These are phyloP conservation scores for Akanthomyces lecanii DNA, from an alignment of 2,329 filamentous ascomycete genomes.

Conservation along the genomic window DNA sequence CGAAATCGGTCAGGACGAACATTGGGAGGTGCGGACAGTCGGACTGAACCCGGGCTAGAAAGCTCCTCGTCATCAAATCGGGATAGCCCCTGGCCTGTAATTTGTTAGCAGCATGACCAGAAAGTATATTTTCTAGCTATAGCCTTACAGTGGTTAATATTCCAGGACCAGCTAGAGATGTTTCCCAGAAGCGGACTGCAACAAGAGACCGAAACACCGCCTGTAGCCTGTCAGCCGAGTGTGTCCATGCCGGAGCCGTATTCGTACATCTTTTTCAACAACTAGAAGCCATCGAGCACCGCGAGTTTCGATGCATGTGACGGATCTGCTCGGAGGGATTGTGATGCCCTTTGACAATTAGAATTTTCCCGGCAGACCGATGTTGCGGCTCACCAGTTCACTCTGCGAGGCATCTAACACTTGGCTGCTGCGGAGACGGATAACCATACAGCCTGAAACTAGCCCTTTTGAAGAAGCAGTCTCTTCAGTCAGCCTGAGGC, in stretches of 20 bases:
- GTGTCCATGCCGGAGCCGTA: not conserved
- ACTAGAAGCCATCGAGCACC: conserved; percentile 62
- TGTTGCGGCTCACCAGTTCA: conserved; percentile 25
- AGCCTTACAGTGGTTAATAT: conserved; percentile 61
- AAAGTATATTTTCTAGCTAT: not conserved
- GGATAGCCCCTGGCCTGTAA: conserved; percentile 75
- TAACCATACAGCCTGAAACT: conserved; percentile 53
- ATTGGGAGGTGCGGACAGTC: conserved; percentile 51
- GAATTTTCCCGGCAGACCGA: conserved; percentile 17
- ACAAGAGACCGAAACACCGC: conserved; percentile 70
- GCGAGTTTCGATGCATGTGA: conserved; percentile 47
- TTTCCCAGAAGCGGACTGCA: conserved; percentile 51
- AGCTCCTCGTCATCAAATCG: conserved; percentile 64
- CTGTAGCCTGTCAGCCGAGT: conserved; percentile 36
- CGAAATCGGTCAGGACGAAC: conserved; percentile 66
- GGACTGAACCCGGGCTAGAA: conserved; percentile 53
- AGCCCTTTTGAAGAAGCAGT: conserved; percentile 71
- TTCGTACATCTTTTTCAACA: conserved; percentile 69
- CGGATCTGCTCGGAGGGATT: conserved; percentile 51
- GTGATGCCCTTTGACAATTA: conserved; percentile 48
- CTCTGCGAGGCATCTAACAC: conserved; percentile 29
- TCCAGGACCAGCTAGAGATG: conserved; percentile 48
- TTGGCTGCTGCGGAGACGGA: conserved; percentile 44
- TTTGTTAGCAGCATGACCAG: not conserved
- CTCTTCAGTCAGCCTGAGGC: conserved; percentile 36